These are phyloP conservation scores for Pugionium dolabratum DNA, from an alignment of 345 rosid species.

Conservation along the genomic window DNA sequence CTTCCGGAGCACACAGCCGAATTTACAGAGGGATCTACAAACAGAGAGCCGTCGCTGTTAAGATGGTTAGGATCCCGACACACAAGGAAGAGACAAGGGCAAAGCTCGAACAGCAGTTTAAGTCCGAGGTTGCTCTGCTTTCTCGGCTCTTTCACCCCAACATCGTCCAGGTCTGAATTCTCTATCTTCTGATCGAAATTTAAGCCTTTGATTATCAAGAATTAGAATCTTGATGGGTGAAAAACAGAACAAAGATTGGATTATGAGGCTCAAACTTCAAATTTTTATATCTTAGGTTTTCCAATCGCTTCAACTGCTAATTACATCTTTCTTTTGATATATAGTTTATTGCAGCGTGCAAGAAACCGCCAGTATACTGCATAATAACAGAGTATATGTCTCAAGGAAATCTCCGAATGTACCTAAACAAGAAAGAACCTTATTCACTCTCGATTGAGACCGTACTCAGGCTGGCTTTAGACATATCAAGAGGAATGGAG, in stretches of 20 bases:
- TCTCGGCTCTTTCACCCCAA: constrained; percentile 94
- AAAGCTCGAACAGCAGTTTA: constrained; percentile 89
- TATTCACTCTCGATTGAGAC: constrained; percentile 93
- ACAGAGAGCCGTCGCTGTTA: constrained; percentile 97
- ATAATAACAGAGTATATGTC: constrained; percentile 99
- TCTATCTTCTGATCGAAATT: constrained; percentile 1
- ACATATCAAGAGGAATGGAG: constrained; percentile 99
- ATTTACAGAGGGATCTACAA: constrained; percentile 94
- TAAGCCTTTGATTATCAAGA: neutral
- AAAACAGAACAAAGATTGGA: constrained; percentile 6
- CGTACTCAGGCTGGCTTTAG: constrained; percentile 80
- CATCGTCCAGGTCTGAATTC: constrained; percentile 64
- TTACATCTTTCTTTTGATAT: constrained; percentile 1
- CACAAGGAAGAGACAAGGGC: constrained; percentile 79
- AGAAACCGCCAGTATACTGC: constrained; percentile 95
- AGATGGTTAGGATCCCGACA: constrained; percentile 94
- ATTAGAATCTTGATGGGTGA: neutral
- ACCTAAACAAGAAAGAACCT: constrained; percentile 97
- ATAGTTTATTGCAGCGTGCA: constrained; percentile 98
- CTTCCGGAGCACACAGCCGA: constrained; percentile 92
- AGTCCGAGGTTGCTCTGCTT: constrained; percentile 91
- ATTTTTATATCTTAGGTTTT: neutral
- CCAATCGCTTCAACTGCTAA: neutral
- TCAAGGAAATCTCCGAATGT: constrained; percentile 96
- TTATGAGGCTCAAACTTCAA: too few relatives aligned